phyloP scores from a whole-genome alignment of 2,329 filamentous ascomycete genomes.

The Onygenales sp. region DNA sequence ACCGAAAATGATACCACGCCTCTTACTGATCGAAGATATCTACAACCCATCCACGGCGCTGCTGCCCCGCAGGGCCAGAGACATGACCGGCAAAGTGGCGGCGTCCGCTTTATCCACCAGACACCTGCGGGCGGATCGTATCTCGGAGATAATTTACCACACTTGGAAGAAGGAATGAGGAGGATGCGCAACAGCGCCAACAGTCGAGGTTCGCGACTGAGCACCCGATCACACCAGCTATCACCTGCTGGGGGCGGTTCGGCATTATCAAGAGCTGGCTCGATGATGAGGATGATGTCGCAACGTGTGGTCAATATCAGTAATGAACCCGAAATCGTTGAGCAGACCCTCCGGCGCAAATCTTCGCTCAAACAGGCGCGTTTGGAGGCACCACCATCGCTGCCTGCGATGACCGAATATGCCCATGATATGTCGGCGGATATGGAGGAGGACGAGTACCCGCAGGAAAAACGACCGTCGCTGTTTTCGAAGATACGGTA shows the following conservation, averaged over 20 bases:
- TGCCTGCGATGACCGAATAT: constrained; percentile 39
- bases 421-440: constrained; percentile 32
- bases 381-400: constrained; percentile 42
- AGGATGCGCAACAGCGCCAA: constrained; percentile 48
- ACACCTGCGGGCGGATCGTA: constrained; percentile 31
- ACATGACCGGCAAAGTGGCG: constrained; percentile 44
- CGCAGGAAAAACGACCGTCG: constrained; percentile 22
- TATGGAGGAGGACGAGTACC: constrained; percentile 27
- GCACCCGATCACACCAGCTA: constrained; percentile 42
- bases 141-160: constrained; percentile 51
- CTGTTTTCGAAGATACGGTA: constrained; percentile 13
- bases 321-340: constrained; percentile 77
- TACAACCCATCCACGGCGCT: constrained; percentile 49
- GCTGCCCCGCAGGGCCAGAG: constrained; percentile 32
- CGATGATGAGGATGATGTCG: constrained; percentile 78
- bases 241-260: constrained; percentile 52
- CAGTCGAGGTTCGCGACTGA: constrained; percentile 12
- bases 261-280: constrained; percentile 60
- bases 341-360: constrained; percentile 58
- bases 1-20: constrained; percentile 50
- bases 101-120: constrained; percentile 42
- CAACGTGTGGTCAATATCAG: constrained; percentile 96
- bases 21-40: constrained; percentile 46
- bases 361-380: constrained; percentile 40
- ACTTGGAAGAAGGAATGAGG: constrained; percentile 50